Evolutionary conservation across 2,329 filamentous ascomycete species (phyloP), one percentile per base, ranked within the genome.

Genomic region (Verticillium nubilum): DNA sequence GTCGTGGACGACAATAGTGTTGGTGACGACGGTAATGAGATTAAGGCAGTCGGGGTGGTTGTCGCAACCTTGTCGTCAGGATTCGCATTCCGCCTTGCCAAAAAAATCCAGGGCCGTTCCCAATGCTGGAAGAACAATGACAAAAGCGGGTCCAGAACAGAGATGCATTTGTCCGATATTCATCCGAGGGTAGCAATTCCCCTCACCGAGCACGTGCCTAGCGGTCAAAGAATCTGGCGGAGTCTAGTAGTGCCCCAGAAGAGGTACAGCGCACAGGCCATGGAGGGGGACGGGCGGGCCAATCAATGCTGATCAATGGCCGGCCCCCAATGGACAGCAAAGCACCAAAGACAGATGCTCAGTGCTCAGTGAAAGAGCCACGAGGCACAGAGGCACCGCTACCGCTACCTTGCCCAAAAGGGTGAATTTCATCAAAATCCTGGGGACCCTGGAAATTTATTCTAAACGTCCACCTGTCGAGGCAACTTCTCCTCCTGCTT

Each of bases 341-440:
- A 47, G 37, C 37, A 47, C 37, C 37, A 37, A 17, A 5, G 1
- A 13, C 33, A 15, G 33, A 4, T n/a, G 37, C 37, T 23, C 37
- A 31, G 29, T 12, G 17, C 37, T 10, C 37, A 13, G 6, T 4
- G n/a, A 19, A 47, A 47, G 23, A 47, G 37, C 37, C 37, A 47
- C 37, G 37, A 47, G 37, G 37, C 37, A 47, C 37, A 23, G 37
- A 47, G 37, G 37, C 37, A 47, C 37, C 37, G 37, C 37, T 47
- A 47, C 58, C 54, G 58, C 61, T 57, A 59, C 59, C 56, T 60
- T 57, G 58, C 58, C 58, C 58, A 62, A 63, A 63, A 59, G 58
- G 56, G 62, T 62, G 60, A 62, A 62, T 63, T 62, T 61, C 61
- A 62, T 61, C 61, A 62, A 63, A 62, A 63, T 55, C 61, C 57